Evolutionary conservation across 139 green algal species (phyloP), one percentile per base, ranked within the genome.

Genomic region (Raphidocelis subcapitata): DNA sequence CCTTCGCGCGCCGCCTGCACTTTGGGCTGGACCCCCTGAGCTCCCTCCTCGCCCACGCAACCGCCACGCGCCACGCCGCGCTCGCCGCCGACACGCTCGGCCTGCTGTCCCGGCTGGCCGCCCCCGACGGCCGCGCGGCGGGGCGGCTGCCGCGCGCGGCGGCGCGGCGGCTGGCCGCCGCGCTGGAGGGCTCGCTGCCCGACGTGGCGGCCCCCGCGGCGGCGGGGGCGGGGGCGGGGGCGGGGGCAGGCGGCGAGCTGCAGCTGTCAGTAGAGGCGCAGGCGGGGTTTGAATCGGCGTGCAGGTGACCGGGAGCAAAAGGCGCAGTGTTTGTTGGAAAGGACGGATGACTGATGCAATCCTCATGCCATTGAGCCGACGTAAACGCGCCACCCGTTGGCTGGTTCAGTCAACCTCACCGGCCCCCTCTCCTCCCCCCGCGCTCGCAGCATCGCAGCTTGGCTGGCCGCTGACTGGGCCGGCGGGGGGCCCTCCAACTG

Each of bases 11-110:
- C 36, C 69, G 59, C 41, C 41, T 75, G 28, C 56, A 75, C 37
- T 75, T 60, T 59, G 69, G 69, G 3, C 15, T 75, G 3, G 44
- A 75, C 57, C 59, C 69, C 18, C 28, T 75, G 31, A 67, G 28
- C 23, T 57, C 54, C 5, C 56, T 75, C 3, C 41, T 75, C 28
- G 36, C 49, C 26, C 57, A 67, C 61, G 33, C 20, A n/a, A 68
- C 37, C 31, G 52, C 26, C 20, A 59, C 3, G 5, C 44, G 52
- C 54, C 44, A 75, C 57, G 67, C 26, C n/a, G 55, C 69, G 26
- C 8, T 75, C 26, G 37, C 60, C 0, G 37, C 57, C 4, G 36
- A 36, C 37, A 60, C 41, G 14, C 41, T 75, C 26, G 4, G 31
- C 16, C 69, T 75, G 29, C 69, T 75, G 18, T 4, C 16, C 31